These are phyloP conservation scores for Calonectria crousiana DNA, from an alignment of 2,329 filamentous ascomycete species.

Conservation along the genomic window DNA sequence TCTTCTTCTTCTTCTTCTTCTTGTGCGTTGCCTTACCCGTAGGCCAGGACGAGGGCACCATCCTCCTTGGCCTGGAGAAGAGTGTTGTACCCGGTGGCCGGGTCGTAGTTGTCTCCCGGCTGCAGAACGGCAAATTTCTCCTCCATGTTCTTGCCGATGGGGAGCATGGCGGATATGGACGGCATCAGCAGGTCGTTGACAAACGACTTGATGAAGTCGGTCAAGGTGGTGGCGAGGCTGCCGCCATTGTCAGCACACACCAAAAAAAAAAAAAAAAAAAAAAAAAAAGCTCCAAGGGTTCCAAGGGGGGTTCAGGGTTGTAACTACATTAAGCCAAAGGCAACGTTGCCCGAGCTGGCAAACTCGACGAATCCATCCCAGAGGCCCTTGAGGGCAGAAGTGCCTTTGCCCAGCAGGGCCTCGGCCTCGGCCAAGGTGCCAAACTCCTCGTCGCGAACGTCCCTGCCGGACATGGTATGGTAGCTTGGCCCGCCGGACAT, in stretches of 20 bases:
- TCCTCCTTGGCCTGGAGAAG: slow-evolving; percentile 76
- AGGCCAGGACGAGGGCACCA: slow-evolving; percentile 79
- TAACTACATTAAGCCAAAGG: slow-evolving; percentile 77
- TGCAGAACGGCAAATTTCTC: slow-evolving; percentile 79
- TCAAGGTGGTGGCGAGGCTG: slow-evolving; percentile 78
- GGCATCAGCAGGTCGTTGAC: slow-evolving; percentile 79
- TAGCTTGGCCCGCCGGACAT: slow-evolving; percentile 23
- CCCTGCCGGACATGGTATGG: slow-evolving; percentile 41
- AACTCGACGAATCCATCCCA: slow-evolving; percentile 79
- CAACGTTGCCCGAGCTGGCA: slow-evolving; percentile 80
- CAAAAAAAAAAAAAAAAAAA: neutral
- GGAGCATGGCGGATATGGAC: slow-evolving; percentile 75
- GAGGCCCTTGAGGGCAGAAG: slow-evolving; percentile 61
- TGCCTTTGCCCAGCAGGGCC: slow-evolving; percentile 60
- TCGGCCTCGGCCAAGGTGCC: slow-evolving; percentile 49
- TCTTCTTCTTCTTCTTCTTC: no score
- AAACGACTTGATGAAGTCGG: slow-evolving; percentile 77
- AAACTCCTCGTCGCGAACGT: slow-evolving; percentile 49
- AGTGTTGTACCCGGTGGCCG: slow-evolving; percentile 74
- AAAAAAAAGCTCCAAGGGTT: neutral
- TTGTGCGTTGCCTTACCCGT: slow-evolving; percentile 64
- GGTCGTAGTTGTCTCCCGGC: slow-evolving; percentile 65
- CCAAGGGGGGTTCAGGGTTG: neutral
- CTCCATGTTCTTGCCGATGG: slow-evolving; percentile 77
- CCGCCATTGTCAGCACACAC: slow-evolving; percentile 17